Base-by-base conservation (phyloP, 2,329 filamentous ascomycete genomes). In the Colletotrichum sansevieriae region DNA sequence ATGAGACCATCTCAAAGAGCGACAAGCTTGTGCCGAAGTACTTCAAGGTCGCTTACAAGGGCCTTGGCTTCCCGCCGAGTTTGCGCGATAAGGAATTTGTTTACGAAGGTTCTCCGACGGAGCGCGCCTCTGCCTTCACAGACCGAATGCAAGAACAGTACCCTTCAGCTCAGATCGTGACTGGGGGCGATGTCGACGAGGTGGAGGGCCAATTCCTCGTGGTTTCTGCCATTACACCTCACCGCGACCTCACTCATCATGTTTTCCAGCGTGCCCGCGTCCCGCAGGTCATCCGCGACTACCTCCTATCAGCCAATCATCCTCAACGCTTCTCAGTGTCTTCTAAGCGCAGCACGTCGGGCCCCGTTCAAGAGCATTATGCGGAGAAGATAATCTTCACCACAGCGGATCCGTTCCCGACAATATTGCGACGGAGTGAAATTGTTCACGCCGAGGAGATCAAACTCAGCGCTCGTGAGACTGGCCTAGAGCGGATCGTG, bases 131-230 rank as follows among this genome's bases (percentile, higher is more conserved):
- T 1, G 90, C 90, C 4, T 98, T 98, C 74, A 93, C 93, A 1
- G 95, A 98, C 77, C 91, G 93, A 57, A 93, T 98, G 88, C 95
- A 97, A 76, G 92, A 95, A 77, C 91, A 97, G 74, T 94, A 97
- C 76, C 95, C 95, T 3, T 84, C 91, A 2, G 95, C 95, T 3
- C 92, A 96, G 74, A 91, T 98, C 68, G 84, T 97, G 47, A 90
- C 89, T 3, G 85, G 86, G 35, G 88, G 88, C 7, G 84, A 89
- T 59, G 85, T 90, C 11, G 92, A 95, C 68, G 93, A 96, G 74
- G 87, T 95, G 1, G 95, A 98, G 79, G 95, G 95, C 12, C 95
- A 98, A 75, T 98, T 93, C 79, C 78, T 98, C 61, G 90, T 96
- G 63, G 89, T 98, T 65, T 95, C 89, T 43, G 85, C 92, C 8